Evolutionary conservation across 345 rosid species (phyloP).

Genomic region (Gossypium rotundifolium): DNA sequence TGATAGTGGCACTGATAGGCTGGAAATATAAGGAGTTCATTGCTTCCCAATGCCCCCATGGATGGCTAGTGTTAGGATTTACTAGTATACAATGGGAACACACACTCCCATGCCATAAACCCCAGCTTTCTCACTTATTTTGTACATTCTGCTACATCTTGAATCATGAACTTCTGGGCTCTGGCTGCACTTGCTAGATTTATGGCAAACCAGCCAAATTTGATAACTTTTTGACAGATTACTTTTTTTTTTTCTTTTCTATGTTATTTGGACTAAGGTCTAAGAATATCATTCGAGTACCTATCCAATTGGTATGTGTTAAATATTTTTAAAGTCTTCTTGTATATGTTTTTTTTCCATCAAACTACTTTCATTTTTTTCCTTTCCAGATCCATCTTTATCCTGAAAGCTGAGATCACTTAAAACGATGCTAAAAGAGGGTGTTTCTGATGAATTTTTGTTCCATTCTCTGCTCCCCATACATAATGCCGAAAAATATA

Average conservation of each 20-base stretch:
- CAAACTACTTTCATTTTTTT: neutral
- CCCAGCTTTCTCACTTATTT: neutral
- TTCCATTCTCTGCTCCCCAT: neutral
- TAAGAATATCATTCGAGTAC: too few species aligned
- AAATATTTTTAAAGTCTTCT: too few species aligned
- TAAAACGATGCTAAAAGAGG: neutral
- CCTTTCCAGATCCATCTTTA: neutral
- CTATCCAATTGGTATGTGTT: too few species aligned
- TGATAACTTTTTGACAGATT: neutral
- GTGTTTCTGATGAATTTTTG: neutral
- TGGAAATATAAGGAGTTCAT: constrained; percentile 26
- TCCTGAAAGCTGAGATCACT: neutral
- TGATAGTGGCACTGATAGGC: constrained; percentile 28
- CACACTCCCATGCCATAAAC: neutral
- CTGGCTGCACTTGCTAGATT: neutral
- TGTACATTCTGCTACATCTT: neutral
- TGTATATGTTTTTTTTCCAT: neutral
- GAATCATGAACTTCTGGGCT: neutral
- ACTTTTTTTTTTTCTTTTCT: too few species aligned
- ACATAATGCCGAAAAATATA: neutral
- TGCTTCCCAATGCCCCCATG: neutral
- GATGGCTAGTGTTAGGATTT: neutral
- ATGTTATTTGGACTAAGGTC: neutral
- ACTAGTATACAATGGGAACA: neutral
- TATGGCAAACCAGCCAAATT: neutral